phyloP scores from a whole-genome alignment of 1,284 basidiomycete species.

The Leccinum subrobustum region DNA sequence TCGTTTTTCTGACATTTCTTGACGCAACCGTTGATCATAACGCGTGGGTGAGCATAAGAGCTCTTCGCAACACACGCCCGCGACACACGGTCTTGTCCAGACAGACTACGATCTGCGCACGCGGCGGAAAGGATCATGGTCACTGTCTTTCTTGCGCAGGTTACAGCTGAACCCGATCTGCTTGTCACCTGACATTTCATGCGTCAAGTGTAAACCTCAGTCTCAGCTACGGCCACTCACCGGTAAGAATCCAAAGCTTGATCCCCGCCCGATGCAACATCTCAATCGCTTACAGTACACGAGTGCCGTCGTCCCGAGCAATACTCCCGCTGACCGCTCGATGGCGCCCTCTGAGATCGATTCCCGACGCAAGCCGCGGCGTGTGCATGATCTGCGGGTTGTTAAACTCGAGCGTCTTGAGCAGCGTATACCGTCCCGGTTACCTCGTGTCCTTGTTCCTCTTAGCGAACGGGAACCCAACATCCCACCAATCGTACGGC shows the following conservation, averaged over 20 bases:
- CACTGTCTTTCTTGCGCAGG: slow-evolving; percentile 86
- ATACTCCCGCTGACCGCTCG: slow-evolving; percentile 78
- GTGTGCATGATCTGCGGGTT: slow-evolving; percentile 62
- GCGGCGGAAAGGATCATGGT: slow-evolving; percentile 91
- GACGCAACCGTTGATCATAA: slow-evolving; percentile 50
- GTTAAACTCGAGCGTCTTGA: slow-evolving; percentile 92
- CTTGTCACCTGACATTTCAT: slow-evolving; percentile 72
- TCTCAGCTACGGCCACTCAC: slow-evolving; percentile 33
- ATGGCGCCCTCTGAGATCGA: slow-evolving; percentile 61
- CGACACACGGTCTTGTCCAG: slow-evolving; percentile 38
- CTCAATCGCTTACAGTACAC: slow-evolving; percentile 95
- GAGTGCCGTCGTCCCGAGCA: slow-evolving; percentile 85
- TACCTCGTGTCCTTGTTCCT: slow-evolving; percentile 84
- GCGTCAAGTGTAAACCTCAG: no score
- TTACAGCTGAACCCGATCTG: slow-evolving; percentile 94
- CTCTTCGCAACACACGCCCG: slow-evolving; percentile 39
- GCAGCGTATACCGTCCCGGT: slow-evolving; percentile 75
- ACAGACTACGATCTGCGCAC: no score
- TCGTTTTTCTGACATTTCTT: slow-evolving; percentile 92
- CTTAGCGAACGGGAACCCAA: slow-evolving; percentile 87
- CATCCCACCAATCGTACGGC: slow-evolving; percentile 97
- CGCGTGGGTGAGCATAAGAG: neutral
- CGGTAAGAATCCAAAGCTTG: slow-evolving; percentile 72
- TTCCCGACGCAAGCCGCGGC: slow-evolving; percentile 74
- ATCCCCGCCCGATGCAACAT: slow-evolving; percentile 91